phyloP scores from a whole-genome alignment of 2,329 filamentous ascomycete species.

The Colletotrichum abscissum region DNA sequence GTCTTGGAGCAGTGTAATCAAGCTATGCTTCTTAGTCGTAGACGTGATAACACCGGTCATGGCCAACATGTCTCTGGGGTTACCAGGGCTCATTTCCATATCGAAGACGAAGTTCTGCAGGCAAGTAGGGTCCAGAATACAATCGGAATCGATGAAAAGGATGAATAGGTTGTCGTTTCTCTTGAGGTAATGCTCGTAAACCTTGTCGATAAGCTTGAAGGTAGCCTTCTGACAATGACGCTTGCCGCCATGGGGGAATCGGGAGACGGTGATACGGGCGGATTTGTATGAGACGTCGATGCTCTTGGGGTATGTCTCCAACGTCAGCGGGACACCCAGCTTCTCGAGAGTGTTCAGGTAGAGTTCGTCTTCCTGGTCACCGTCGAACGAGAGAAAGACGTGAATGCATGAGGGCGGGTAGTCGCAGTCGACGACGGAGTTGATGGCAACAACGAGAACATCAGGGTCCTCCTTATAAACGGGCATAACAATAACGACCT shows the following conservation, averaged over 20 bases:
- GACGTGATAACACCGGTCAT: conserved; percentile 99
- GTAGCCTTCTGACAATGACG: conserved; percentile 93
- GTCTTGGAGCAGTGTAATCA: conserved; percentile 94
- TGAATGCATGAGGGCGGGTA: conserved; percentile 94
- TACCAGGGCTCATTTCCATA: conserved; percentile 96
- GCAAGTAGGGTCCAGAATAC: conserved; percentile 90
- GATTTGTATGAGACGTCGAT: conserved; percentile 89
- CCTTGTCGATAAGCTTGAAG: conserved; percentile 91
- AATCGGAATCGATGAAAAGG: conserved; percentile 97
- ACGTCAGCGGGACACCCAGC: conserved; percentile 81
- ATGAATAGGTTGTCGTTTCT: conserved; percentile 93
- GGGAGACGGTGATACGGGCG: conserved; percentile 88
- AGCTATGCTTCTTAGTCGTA: conserved; percentile 86
- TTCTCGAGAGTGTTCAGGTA: conserved; percentile 88
- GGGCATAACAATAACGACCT: conserved; percentile 96
- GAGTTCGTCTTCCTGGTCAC: conserved; percentile 87
- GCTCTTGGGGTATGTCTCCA: conserved; percentile 85
- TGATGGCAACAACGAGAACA: conserved; percentile 84
- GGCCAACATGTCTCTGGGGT: conserved; percentile 90
- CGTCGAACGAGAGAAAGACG: conserved; percentile 95
- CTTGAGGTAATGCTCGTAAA: conserved; percentile 88
- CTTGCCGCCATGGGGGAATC: conserved; percentile 94
- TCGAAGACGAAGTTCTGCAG: conserved; percentile 98
- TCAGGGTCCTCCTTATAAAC: conserved; percentile 93
- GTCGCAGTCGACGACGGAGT: conserved; percentile 93